A percentile compares a stretch with the other conserved stretches of the same genome.
Conservation (phyloP, 345 rosid species). For the Eucalyptus victrix region DNA sequence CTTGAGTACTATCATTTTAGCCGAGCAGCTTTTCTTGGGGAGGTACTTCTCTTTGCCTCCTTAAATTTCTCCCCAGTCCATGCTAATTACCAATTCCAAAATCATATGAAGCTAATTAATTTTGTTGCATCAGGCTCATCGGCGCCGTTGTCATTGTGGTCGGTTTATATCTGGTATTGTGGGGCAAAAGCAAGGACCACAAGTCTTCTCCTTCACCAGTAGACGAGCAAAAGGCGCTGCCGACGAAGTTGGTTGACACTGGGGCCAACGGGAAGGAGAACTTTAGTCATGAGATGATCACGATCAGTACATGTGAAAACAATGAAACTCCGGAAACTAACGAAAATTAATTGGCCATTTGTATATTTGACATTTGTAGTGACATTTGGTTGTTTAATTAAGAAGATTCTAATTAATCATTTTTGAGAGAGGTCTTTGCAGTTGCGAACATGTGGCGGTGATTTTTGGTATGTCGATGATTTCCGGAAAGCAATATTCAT, state of each 20-base stretch:
- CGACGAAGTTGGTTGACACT: background rate
- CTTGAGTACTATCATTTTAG: no score
- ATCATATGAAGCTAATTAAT: no score
- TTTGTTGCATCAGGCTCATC: no score
- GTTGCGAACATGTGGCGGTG: background rate
- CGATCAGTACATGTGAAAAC: background rate
- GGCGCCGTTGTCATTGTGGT: no score
- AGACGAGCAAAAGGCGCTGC: slow-evolving; percentile 7
- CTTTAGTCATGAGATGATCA: slow-evolving; percentile 12
- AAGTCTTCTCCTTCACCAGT: background rate
- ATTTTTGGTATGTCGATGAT: background rate
- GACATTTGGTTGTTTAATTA: background rate
- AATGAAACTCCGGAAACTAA: background rate
- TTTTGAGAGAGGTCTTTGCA: background rate
- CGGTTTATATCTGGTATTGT: background rate
- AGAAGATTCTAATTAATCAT: background rate
- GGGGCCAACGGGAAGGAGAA: background rate
- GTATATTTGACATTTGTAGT: background rate
- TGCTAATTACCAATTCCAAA: no score
- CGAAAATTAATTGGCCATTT: background rate
- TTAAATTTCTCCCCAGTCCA: no score
- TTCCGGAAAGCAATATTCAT: background rate
- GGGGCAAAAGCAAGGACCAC: slow-evolving; percentile 83
- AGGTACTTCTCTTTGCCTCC: no score
- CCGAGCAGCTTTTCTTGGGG: no score